A percentile compares a stretch with the other conserved stretches of the same genome.
Conservation (phyloP, 176 grass and related monocot species). For the Chrysopogon serrulatus region DNA sequence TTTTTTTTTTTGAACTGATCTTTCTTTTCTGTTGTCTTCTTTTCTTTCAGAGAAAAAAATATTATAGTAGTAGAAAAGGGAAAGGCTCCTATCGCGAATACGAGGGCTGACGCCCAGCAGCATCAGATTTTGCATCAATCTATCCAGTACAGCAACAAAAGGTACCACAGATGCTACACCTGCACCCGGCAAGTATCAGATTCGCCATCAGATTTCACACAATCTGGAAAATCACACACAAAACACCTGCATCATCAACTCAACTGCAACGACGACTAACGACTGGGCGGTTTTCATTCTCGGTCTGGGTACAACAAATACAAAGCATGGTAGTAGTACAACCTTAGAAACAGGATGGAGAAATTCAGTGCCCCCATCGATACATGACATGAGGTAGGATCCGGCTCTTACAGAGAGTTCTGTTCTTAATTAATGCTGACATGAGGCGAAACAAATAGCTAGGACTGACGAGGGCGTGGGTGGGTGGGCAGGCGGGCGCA, state of each 20-base stretch:
- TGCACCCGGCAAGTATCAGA: not conserved
- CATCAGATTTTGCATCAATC: not conserved
- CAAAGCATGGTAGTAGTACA: conserved; percentile 2
- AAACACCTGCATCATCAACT: not conserved
- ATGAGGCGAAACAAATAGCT: not conserved
- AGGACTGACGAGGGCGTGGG: too few species aligned
- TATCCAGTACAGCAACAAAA: not conserved
- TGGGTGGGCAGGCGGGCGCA: not conserved
- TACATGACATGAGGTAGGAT: not conserved
- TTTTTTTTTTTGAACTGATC: too few species aligned
- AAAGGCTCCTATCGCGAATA: not conserved
- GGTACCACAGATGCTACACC: not conserved
- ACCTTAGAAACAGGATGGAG: not conserved
- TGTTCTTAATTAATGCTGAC: conserved; percentile 21
- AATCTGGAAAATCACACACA: not conserved
- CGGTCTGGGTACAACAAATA: not conserved
- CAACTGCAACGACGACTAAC: not conserved
- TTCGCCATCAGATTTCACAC: conserved; percentile 1
- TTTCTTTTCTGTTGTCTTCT: too few species aligned
- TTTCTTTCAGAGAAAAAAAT: not conserved
- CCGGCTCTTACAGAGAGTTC: conserved; percentile 20
- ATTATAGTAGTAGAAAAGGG: too few species aligned
- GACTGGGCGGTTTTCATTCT: not conserved
- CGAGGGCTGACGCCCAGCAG: not conserved
- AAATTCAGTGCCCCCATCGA: not conserved